Percentiles rank a stretch among this genome's conserved stretches.
Evolutionary conservation across 2,329 filamentous ascomycete genomes (phyloP).

Genomic region (Penicillium concentricum): DNA sequence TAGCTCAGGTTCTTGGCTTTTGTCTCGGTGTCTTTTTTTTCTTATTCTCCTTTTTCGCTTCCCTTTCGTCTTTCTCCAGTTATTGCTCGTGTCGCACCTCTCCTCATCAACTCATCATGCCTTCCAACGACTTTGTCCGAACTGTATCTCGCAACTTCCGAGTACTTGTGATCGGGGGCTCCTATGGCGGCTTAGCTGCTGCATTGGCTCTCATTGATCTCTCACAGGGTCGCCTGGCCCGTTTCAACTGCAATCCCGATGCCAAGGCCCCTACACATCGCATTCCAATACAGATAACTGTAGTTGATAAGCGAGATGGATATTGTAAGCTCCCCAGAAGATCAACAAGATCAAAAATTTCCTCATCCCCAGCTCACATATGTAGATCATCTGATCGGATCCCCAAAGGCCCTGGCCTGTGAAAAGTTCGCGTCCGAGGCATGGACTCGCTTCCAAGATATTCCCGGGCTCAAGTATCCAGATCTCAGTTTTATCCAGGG

Average conservation of each 20-base stretch:
- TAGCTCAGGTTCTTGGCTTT: not conserved
- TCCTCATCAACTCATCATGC: constrained; percentile 17
- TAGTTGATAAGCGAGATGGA: constrained; percentile 79
- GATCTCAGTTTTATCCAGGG: constrained; percentile 67
- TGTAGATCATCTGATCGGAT: constrained; percentile 72
- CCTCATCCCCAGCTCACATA: not conserved
- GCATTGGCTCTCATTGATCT: constrained; percentile 68
- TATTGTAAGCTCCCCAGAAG: constrained; percentile 57
- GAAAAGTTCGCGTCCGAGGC: constrained; percentile 63
- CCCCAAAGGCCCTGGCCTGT: constrained; percentile 68
- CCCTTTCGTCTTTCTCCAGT: not conserved
- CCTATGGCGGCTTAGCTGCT: constrained; percentile 68
- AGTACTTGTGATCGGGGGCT: constrained; percentile 68
- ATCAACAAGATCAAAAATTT: not conserved
- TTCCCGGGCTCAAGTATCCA: constrained; percentile 63
- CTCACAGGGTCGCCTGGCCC: constrained; percentile 55
- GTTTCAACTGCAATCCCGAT: constrained; percentile 37
- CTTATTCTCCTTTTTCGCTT: not conserved
- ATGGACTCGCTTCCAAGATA: constrained; percentile 68
- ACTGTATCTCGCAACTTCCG: constrained; percentile 38
- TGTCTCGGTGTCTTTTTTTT: not conserved
- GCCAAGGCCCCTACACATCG: constrained; percentile 34
- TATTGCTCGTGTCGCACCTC: not conserved
- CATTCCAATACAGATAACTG: constrained; percentile 65
- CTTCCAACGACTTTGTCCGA: constrained; percentile 27